Evolutionary conservation across 352 stramenopile genomes (phyloP), one percentile per base, ranked within the genome.

Genomic region (Phytophthora ohioensis): DNA sequence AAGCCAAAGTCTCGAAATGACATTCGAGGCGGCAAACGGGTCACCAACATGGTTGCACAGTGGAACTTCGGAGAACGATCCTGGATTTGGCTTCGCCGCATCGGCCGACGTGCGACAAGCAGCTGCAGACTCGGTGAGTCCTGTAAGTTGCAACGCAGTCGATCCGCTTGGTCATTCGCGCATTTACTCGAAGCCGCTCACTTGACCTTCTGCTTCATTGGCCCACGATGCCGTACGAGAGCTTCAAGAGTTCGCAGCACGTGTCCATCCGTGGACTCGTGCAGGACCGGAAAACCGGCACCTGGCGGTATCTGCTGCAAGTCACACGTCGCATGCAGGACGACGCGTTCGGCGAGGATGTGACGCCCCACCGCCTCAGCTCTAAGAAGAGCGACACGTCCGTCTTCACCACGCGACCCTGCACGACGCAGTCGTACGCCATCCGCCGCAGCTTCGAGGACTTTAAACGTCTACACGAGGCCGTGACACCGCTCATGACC

Each of bases 391-490:
- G 45, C 56, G 62, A 71, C 42, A n/a, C 32, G 30, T 47, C 52
- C 45, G 21, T 31, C 10, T 49, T 69, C 38, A 31, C 57, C 39
- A 17, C 64, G 36, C 51, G 75, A 52, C 48, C 72, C 49, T 67
- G 60, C 69, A 75, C 56, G 78, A 91, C 81, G 76, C 88, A 72
- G 53, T 72, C 69, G 62, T 91, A 92, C 73, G 62, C 82, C 10
- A 85, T 92, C 57, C 83, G 74, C 51, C 82, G 85, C 32, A 85
- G 85, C 60, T 92, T 92, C 69, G 85, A 80, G 52, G 85, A 92
- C 59, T 92, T 92, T 64, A 92, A 92, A 76, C 78, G 84, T 56
- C 82, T 92, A 34, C 82, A 92, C 72, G 67, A 74, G n/a, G 70
- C 69, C 10, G 62, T 92, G 27, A 59, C 73, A 48, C 78, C 81